phyloP scores from a whole-genome alignment of 805 yeast species.

The Phaffomyces opuntiae region DNA sequence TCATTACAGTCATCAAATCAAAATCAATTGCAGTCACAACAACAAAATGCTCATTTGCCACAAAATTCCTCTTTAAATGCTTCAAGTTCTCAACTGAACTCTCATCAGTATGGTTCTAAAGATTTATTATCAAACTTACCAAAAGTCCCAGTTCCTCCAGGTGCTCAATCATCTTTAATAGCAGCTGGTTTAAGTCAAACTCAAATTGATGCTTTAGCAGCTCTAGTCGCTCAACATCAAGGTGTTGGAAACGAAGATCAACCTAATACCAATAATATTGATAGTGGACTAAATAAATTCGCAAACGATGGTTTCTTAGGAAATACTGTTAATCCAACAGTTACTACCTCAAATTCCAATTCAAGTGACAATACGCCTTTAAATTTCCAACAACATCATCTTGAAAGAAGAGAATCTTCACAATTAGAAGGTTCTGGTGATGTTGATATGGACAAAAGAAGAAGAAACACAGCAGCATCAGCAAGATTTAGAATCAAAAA shows the following conservation, averaged over 20 bases:
- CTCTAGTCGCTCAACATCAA: conserved; percentile 67
- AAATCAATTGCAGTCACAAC: background rate
- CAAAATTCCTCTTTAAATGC: background rate
- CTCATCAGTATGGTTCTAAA: conserved; percentile 5
- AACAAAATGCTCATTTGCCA: background rate
- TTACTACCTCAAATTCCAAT: conserved; percentile 1
- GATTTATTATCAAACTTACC: conserved; percentile 42
- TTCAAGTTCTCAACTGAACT: background rate
- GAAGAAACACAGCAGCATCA: conserved; percentile 88
- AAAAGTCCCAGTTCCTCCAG: conserved; percentile 62
- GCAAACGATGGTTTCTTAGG: conserved; percentile 2
- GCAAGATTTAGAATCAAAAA: conserved; percentile 91
- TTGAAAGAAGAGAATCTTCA: background rate
- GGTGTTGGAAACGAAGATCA: conserved; percentile 8
- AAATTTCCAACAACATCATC: background rate
- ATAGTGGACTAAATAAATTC: background rate
- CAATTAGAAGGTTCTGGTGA: conserved; percentile 19
- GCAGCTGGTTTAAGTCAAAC: conserved; percentile 61
- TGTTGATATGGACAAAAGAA: conserved; percentile 64
- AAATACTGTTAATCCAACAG: conserved; percentile 3
- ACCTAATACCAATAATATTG: background rate
- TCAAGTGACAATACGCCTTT: background rate
- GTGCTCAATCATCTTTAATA: conserved; percentile 56
- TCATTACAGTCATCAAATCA: conserved; percentile 5
- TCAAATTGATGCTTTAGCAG: conserved; percentile 69